Base-by-base conservation (phyloP, 352 stramenopile genomes). In the Phytopythium helicoides region DNA sequence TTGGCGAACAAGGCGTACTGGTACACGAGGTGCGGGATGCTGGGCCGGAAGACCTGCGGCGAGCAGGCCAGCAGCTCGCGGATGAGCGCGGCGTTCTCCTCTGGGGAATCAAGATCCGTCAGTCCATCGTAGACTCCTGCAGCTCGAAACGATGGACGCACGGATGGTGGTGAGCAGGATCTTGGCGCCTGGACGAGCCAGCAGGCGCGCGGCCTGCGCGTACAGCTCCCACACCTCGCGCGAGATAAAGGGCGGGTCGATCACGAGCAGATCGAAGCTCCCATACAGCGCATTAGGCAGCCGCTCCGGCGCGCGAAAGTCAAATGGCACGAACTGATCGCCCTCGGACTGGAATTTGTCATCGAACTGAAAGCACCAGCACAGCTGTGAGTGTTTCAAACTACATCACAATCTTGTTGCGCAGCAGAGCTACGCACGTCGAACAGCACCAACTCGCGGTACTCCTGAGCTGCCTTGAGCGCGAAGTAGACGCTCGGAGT, bases 241-340 rank as follows among this genome's bases (percentile, higher is more conserved):
- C 35, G 93, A 97, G 61, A 98, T 98, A 61, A 98, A 98, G 47
- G 93, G 93, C 54, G 94, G 94, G 66, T 98, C 94, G 41, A 98
- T 92, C 12, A 98, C 76, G 25, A 98, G 65, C 58, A 97, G 85
- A 58, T 98, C 88, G 66, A 98, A 96, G 8, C 61, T 77, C n/a
- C 72, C 53, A 26, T 66, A 56, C 2, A 94, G 53, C 3, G 76
- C 62, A 10, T 47, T 37, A 8, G 86, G 64, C 19, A 98, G 69
- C 0, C 73, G 60, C 22, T 76, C 58, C 18, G 91, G 89, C 33
- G 86, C 41, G 49, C 96, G 88, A 67, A 94, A 98, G 66, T 98
- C 90, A 56, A 96, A 98, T 2, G 54, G 71, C 4, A 98, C 68
- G 53, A 97, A 98, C 8, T 54, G 54, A 2, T 47, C 35, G 31